phyloP scores from a whole-genome alignment of 164 flowering plant species.

The Sextonia rubra region DNA sequence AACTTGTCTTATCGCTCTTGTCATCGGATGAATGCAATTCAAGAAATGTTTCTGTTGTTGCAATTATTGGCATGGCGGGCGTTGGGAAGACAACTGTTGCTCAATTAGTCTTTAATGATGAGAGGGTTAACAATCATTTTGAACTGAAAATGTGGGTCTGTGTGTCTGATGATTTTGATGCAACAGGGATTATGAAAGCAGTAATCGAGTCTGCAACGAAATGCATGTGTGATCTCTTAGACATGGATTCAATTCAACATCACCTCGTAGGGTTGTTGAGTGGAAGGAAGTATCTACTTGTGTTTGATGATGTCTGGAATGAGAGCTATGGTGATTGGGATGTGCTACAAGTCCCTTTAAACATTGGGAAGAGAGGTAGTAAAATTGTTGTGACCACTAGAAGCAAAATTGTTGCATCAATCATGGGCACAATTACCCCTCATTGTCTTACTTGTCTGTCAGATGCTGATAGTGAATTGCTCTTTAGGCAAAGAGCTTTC shows the following conservation, averaged over 20 bases:
- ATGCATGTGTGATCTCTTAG: too few species aligned
- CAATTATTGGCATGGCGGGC: conserved; percentile 11
- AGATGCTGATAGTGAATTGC: background rate
- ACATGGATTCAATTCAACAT: too few species aligned
- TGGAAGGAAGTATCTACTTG: conserved; percentile 2
- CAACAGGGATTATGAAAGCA: background rate
- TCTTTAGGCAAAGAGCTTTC: conserved; percentile 16
- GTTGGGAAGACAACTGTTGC: conserved; percentile 15
- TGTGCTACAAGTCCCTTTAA: background rate
- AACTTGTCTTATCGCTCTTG: background rate
- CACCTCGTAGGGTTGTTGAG: background rate
- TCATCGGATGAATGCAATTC: background rate
- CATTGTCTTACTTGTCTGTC: background rate
- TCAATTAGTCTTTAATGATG: conserved; percentile 1
- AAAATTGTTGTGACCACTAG: conserved; percentile 9
- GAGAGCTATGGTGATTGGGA: too few species aligned
- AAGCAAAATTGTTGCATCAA: background rate
- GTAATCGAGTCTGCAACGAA: background rate
- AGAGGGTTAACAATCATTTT: background rate
- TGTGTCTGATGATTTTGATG: background rate
- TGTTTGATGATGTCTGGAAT: conserved; percentile 12
- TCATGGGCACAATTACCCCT: background rate
- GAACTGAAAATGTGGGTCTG: background rate
- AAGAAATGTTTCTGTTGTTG: background rate
- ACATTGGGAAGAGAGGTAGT: background rate